These are phyloP conservation scores for Podaxis sp. DNA, from an alignment of 768 basidiomycete species.

Conservation along the genomic window DNA sequence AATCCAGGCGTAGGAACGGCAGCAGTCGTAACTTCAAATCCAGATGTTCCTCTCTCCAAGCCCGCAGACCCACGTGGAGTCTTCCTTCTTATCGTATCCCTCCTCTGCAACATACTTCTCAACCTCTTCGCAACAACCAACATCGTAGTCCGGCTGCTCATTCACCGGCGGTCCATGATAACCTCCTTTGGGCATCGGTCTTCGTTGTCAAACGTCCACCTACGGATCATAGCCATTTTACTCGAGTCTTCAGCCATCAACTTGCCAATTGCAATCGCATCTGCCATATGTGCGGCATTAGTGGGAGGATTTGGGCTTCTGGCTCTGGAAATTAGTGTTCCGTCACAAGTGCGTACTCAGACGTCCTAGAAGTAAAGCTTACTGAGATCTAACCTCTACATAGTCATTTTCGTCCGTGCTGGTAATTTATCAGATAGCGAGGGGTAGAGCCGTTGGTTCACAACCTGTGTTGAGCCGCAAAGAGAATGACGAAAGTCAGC, in stretches of 20 bases:
- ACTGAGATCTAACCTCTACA: too few species aligned
- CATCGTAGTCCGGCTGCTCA: slow-evolving; percentile 1
- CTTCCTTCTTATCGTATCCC: background rate
- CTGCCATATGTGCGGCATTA: background rate
- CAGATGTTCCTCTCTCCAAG: background rate
- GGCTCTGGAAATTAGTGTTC: background rate
- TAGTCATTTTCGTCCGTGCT: slow-evolving; percentile 6
- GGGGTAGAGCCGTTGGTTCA: background rate
- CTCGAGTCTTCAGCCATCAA: slow-evolving; percentile 2
- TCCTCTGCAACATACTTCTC: slow-evolving; percentile 1
- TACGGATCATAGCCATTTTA: background rate
- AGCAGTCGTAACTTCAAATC: background rate
- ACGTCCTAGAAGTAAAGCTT: too few species aligned
- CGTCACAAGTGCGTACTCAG: slow-evolving; percentile 1
- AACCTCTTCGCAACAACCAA: slow-evolving; percentile 5
- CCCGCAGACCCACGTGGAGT: background rate
- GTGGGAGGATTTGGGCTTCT: background rate
- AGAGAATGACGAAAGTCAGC: background rate
- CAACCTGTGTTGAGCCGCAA: background rate
- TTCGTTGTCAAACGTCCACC: background rate
- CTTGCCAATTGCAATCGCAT: background rate
- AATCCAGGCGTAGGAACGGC: background rate
- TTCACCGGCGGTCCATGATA: slow-evolving; percentile 5
- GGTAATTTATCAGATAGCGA: slow-evolving; percentile 8
- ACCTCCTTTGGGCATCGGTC: background rate